Evolutionary conservation across 176 grass and related monocot species (phyloP).

Genomic region (Ananas comosus): DNA sequence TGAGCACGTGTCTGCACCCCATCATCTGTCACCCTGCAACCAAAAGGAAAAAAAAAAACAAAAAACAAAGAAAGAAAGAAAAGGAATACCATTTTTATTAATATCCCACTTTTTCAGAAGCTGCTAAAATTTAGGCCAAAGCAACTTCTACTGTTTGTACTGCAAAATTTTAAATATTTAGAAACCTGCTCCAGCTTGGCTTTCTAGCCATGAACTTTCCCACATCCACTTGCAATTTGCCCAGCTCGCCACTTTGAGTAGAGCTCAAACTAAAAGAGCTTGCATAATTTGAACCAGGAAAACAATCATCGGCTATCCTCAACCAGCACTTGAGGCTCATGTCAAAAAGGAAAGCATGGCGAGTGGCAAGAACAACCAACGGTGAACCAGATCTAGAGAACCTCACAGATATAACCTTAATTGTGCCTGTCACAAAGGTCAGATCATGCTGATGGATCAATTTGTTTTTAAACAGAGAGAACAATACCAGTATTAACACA

Average conservation of each 20-base stretch:
- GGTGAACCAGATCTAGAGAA: constrained; percentile 91
- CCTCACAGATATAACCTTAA: constrained; percentile 83
- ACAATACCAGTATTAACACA: neutral
- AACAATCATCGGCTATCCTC: constrained; percentile 83
- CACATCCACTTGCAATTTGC: constrained; percentile 73
- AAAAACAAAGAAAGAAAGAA: too few species aligned
- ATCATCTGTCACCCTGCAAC: constrained; percentile 57
- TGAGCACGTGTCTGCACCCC: constrained; percentile 77
- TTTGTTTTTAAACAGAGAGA: neutral
- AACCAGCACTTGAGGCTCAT: constrained; percentile 85
- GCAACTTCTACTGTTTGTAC: constrained; percentile 6
- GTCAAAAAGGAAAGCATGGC: constrained; percentile 80
- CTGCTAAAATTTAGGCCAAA: neutral
- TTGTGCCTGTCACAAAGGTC: constrained; percentile 42
- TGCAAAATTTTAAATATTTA: neutral
- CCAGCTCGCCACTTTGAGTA: constrained; percentile 67
- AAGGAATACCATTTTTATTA: constrained; percentile 1
- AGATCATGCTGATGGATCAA: constrained; percentile 17
- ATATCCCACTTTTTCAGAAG: neutral
- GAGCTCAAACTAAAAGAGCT: constrained; percentile 57
- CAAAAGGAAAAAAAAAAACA: constrained; percentile 18
- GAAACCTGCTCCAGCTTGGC: constrained; percentile 72
- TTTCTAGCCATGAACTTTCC: constrained; percentile 75
- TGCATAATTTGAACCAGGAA: constrained; percentile 75
- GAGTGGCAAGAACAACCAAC: constrained; percentile 67